These are phyloP conservation scores for Solanum hybrid DNA, from an alignment of 305 asterid genomes.

Conservation along the genomic window DNA sequence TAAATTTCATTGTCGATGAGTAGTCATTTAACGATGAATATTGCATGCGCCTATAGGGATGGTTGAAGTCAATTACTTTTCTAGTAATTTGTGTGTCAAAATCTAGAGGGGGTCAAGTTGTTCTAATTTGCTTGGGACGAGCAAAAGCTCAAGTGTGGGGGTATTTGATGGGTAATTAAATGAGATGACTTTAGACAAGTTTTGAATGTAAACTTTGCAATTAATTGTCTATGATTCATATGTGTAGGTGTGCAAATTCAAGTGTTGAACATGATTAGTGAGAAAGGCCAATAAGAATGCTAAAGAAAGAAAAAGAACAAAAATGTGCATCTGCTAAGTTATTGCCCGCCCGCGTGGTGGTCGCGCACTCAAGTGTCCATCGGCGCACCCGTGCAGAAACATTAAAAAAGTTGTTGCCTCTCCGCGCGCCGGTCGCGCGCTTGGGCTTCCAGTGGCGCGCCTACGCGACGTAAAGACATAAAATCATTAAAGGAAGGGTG, in stretches of 20 bases:
- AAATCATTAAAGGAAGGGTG: not conserved
- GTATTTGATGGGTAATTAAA: not conserved
- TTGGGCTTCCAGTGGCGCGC: not conserved
- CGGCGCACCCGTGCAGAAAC: not conserved
- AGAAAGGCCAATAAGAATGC: not conserved
- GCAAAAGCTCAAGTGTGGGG: not conserved
- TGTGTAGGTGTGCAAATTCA: not conserved
- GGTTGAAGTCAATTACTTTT: not conserved
- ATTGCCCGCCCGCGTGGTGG: not conserved
- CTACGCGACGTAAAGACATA: rapidly evolving
- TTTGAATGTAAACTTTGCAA: not conserved
- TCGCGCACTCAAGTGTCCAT: not conserved
- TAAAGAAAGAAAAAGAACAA: not conserved
- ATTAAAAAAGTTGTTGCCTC: not conserved
- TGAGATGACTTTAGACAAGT: not conserved
- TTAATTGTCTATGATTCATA: too few species aligned
- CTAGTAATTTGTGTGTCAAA: not conserved
- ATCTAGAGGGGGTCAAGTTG: not conserved
- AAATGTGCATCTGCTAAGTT: not conserved
- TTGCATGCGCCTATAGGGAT: not conserved
- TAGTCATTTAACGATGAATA: not conserved
- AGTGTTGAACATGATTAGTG: not conserved
- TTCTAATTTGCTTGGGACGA: not conserved
- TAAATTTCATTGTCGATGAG: not conserved
- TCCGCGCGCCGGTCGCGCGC: not conserved